Percentiles rank a stretch among this genome's conserved stretches.
phyloP scores from a whole-genome alignment of 2,329 filamentous ascomycete genomes.

The Cercospora berteroae region DNA sequence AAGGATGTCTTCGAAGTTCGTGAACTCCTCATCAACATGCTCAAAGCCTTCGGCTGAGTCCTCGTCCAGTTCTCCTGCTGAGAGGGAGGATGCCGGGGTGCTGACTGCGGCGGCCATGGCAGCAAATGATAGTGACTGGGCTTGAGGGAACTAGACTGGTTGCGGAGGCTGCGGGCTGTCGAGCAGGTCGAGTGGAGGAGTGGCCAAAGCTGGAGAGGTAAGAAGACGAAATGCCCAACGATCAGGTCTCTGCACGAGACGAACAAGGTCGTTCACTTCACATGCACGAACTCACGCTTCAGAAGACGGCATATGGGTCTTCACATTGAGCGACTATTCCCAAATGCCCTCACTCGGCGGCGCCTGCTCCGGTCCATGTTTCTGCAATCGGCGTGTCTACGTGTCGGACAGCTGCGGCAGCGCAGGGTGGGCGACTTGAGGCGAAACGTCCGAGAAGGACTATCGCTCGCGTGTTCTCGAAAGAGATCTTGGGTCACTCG shows the following conservation, averaged over 20 bases:
- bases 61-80: not conserved
- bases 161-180: not conserved
- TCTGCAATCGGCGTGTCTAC: not conserved
- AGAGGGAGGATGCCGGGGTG: not conserved
- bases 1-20: not conserved
- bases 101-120: not conserved
- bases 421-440: not conserved
- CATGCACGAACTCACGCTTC: not conserved
- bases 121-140: not conserved
- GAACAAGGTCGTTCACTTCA: not conserved
- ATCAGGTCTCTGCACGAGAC: not conserved
- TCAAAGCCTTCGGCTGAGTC: not conserved
- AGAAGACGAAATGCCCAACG: not conserved
- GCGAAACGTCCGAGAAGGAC: not conserved
- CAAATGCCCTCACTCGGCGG: not conserved
- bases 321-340: not conserved
- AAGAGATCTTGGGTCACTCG: not conserved
- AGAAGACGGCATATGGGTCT: not conserved
- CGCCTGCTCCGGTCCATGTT: not conserved
- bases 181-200: not conserved
- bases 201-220: not conserved
- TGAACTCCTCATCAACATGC: not conserved
- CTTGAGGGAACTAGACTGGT: not conserved
- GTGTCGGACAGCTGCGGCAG: not conserved
- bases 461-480: not conserved